Conservation (phyloP, 2,329 filamentous ascomycete species). For the Sclerotinia nivalis region DNA sequence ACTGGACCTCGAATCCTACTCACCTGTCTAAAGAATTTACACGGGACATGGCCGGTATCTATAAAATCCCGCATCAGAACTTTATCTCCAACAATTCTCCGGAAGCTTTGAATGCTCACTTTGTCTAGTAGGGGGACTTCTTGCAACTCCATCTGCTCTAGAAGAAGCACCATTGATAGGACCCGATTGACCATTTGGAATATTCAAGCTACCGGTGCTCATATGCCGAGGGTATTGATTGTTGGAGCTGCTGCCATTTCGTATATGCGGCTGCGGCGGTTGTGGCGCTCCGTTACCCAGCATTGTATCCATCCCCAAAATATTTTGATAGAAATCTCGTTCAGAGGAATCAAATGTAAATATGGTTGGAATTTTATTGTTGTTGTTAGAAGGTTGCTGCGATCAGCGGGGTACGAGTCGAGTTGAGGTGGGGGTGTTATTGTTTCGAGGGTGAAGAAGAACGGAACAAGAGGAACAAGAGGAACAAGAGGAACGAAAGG, state of each 20-base stretch:
- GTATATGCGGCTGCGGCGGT: conserved; percentile 22
- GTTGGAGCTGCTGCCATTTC: conserved; percentile 23
- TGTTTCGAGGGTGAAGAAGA: conserved; percentile 8
- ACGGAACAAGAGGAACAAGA: not conserved
- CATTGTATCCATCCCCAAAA: conserved; percentile 20
- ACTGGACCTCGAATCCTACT: not conserved
- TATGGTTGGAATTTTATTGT: conserved; percentile 3
- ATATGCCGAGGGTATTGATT: conserved; percentile 25
- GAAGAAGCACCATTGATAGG: conserved; percentile 5
- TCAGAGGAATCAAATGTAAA: not conserved
- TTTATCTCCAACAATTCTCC: not conserved
- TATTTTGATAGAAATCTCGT: not conserved
- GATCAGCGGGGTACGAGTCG: conserved; percentile 17
- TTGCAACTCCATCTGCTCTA: conserved; percentile 21
- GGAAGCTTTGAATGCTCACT: conserved; percentile 18
- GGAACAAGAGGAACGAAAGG: too few species aligned
- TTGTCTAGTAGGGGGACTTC: conserved; percentile 25
- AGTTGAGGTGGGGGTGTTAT: conserved; percentile 4
- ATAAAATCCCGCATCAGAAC: conserved; percentile 18
- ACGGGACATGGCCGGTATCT: conserved; percentile 26
- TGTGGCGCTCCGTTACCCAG: conserved; percentile 22
- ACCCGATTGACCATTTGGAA: conserved; percentile 20
- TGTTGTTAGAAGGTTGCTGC: conserved; percentile 5
- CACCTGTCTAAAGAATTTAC: conserved; percentile 26
- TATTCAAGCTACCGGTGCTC: conserved; percentile 23